These are phyloP conservation scores for Termitomyces sp. DNA, from an alignment of 1,284 basidiomycete genomes.

Conservation along the genomic window DNA sequence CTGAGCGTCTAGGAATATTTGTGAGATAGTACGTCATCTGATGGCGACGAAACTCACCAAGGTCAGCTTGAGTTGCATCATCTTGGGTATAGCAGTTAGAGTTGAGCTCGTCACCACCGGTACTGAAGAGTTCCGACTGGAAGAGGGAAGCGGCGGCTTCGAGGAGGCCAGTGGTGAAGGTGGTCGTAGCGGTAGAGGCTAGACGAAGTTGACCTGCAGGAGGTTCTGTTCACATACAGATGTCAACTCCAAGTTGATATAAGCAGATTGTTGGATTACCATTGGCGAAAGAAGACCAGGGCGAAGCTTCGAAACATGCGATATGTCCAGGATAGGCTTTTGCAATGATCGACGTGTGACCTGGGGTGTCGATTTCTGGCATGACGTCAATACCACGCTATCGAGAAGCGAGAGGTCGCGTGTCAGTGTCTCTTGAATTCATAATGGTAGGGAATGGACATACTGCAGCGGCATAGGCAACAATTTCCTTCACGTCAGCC, in stretches of 20 bases:
- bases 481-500: conserved; percentile 56
- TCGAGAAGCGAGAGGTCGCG: neutral
- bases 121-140: conserved; percentile 62
- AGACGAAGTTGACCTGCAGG: conserved; percentile 81
- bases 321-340: conserved; percentile 67
- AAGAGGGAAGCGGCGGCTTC: conserved; percentile 39
- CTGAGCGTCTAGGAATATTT: conserved; percentile 13
- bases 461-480: conserved; percentile 70
- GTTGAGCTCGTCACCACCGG: conserved; percentile 85
- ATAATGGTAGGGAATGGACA: conserved; percentile 20
- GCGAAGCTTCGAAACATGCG: conserved; percentile 60
- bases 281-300: conserved; percentile 62
- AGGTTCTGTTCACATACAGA: conserved; percentile 43
- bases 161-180: conserved; percentile 32
- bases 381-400: conserved; percentile 80
- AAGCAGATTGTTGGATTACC: conserved; percentile 27
- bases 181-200: conserved; percentile 39
- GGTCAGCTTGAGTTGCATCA: conserved; percentile 46
- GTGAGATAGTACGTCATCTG: neutral
- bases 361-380: conserved; percentile 73
- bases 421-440: neutral
- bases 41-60: conserved; percentile 26
- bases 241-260: neutral
- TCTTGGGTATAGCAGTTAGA: conserved; percentile 63
- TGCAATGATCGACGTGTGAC: conserved; percentile 70